These are phyloP conservation scores for Colletotrichum filicis DNA, from an alignment of 2,329 filamentous ascomycete species.

Conservation along the genomic window DNA sequence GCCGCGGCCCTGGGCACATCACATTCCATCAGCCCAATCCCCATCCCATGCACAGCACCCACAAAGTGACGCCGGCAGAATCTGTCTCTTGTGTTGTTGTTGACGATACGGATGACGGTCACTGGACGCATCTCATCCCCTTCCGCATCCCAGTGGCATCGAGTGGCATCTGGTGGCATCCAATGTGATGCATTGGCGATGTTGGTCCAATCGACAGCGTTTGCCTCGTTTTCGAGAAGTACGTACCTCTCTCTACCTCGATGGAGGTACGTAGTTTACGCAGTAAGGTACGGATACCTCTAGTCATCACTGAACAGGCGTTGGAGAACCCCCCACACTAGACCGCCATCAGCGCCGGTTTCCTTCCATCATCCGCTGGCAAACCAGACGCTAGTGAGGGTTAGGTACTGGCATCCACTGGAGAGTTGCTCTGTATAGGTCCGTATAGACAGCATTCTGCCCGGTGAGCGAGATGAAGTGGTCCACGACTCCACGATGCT, in stretches of 20 bases:
- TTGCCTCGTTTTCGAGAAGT: conserved; percentile 3
- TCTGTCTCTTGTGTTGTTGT: neutral
- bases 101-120: neutral
- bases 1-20: neutral
- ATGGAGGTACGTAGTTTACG: no score
- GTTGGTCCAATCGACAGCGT: conserved; percentile 3
- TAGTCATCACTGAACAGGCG: neutral
- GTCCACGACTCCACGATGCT: neutral
- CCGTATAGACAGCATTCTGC: neutral
- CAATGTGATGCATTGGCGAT: neutral
- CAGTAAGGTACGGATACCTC: neutral
- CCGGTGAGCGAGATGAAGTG: neutral
- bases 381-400: neutral
- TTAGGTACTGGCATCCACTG: neutral
- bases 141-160: neutral
- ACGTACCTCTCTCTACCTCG: neutral
- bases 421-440: neutral
- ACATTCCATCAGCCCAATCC: neutral
- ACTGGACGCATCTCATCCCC: neutral
- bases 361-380: neutral
- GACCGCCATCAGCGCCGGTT: neutral
- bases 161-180: neutral
- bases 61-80: neutral
- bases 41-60: neutral
- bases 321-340: neutral